Evolutionary conservation across 2,329 filamentous ascomycete genomes (phyloP), one percentile per base, ranked within the genome.

Genomic region (Penicillium rolfsii): DNA sequence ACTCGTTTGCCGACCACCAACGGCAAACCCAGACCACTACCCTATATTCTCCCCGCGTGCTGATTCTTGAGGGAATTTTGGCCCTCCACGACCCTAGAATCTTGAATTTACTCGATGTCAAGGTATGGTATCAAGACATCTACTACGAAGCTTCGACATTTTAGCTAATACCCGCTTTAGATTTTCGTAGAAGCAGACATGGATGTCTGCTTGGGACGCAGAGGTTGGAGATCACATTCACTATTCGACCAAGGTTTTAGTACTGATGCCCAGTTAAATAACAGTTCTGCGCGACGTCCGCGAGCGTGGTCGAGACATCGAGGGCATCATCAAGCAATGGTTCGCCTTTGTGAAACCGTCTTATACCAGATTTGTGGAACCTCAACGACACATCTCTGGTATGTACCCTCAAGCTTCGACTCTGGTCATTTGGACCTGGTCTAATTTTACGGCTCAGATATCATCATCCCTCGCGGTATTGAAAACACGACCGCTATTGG

Each of bases 241-340:
- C 14, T 12, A 16, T 26, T 35, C 14, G 49, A 7, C 14, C 52
- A 52, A 40, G 1, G 36, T n/a, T 16, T n/a, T 35, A 30, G 22
- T 26, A 58, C 70, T 76, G 62, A 74, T 55, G n/a, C 36, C 56
- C 30, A 1, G 62, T 35, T 55, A 14, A 66, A 64, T 64, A 4
- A 52, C 62, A 93, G 90, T 96, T 67, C 81, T 92, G 40, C 90
- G 95, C 71, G 95, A 99, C 78, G 91, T 98, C 24, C 87, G 87
- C 69, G 91, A 97, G 70, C 88, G 95, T 71, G 94, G 91, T 3
- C 86, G 95, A 73, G 94, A 97, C 71, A 90, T 98, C 59, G 91
- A 97, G 73, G 95, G 95, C 43, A 94, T 93, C 71, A 93, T 99
- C 76, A 98, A 98, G 77, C 95, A 99, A 76, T 99, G 95, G 95